These are phyloP conservation scores for Pseudogymnoascus sp. DNA, from an alignment of 2,329 filamentous ascomycete species.

Conservation along the genomic window DNA sequence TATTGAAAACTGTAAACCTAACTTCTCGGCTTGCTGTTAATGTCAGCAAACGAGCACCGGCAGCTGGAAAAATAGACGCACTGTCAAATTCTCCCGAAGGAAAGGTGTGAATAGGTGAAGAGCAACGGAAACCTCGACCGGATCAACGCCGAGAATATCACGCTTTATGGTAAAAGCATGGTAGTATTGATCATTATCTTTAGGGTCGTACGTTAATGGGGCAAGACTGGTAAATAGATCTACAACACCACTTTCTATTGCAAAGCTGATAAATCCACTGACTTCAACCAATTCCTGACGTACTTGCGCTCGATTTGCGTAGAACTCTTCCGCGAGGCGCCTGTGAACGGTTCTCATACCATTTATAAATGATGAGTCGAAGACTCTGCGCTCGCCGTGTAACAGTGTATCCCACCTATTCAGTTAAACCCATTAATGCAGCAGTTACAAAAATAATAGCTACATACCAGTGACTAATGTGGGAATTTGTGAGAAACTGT, in stretches of 20 bases:
- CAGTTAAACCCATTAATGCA: background rate
- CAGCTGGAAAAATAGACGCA: background rate
- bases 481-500: conserved; percentile 10
- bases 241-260: conserved; percentile 1
- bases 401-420: background rate
- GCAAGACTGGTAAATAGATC: background rate
- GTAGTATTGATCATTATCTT: background rate
- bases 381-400: background rate
- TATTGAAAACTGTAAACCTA: background rate
- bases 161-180: background rate
- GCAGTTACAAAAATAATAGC: background rate
- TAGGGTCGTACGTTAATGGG: background rate
- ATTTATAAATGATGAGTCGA: background rate
- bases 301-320: background rate
- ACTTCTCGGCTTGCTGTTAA: background rate
- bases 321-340: background rate
- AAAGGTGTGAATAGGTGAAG: background rate
- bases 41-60: background rate
- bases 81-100: background rate
- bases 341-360: background rate
- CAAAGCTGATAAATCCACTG: background rate
- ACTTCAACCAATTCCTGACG: background rate
- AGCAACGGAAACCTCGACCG: background rate
- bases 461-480: conserved; percentile 10
- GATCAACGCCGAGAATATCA: conserved; percentile 1